Evolutionary conservation across 768 basidiomycete genomes (phyloP).

Genomic region (Postia placenta): DNA sequence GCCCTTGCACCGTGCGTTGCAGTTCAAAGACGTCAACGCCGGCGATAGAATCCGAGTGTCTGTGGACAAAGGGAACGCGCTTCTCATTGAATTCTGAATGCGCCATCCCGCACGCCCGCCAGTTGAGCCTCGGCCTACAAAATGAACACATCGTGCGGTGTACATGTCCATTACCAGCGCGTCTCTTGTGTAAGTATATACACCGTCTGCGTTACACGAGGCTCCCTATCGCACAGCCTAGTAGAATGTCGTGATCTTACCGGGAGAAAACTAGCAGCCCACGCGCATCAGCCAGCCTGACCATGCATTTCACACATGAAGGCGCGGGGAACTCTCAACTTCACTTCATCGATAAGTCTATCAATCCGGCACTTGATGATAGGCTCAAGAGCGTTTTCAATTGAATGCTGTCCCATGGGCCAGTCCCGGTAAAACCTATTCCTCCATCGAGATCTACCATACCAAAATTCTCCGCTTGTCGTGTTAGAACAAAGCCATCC

Average conservation of each 20-base stretch:
- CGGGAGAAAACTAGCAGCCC: background rate
- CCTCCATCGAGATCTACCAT: background rate
- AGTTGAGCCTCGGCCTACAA: too few relatives aligned
- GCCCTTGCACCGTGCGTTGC: background rate
- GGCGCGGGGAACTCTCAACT: background rate
- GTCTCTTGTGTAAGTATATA: too few relatives aligned
- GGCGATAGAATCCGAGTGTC: conserved; percentile 39
- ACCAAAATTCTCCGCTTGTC: background rate
- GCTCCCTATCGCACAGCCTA: background rate
- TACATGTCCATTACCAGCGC: background rate
- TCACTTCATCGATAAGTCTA: background rate
- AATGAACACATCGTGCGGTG: background rate
- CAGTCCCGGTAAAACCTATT: background rate
- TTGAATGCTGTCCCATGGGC: background rate
- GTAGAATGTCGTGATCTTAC: background rate
- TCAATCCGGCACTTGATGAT: background rate
- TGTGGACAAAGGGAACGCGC: conserved; percentile 40
- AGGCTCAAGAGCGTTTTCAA: background rate
- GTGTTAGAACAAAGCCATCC: background rate
- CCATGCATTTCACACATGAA: background rate
- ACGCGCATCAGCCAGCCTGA: background rate
- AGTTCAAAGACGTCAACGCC: conserved; percentile 37
- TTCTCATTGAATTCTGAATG: too few relatives aligned
- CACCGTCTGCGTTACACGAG: background rate
- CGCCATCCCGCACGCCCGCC: too few relatives aligned